phyloP scores from a whole-genome alignment of 495 filamentous ascomycete genomes.

The Aspergillus egyptiacus region DNA sequence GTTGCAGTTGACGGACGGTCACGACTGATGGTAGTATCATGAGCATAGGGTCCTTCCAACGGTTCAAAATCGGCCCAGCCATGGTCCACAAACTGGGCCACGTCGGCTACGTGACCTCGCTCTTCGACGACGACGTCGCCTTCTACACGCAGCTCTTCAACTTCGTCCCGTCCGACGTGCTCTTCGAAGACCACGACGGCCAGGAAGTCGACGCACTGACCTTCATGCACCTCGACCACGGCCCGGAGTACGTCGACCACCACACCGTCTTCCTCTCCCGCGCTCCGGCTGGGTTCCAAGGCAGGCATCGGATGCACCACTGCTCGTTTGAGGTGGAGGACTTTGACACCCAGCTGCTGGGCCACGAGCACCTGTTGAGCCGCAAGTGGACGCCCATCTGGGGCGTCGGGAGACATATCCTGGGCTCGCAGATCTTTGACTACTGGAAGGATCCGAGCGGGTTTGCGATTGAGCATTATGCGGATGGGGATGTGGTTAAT shows the following conservation, averaged over 20 bases:
- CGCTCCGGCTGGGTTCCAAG: too few species aligned
- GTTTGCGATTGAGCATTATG: conserved; percentile 62
- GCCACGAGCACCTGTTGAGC: conserved; percentile 62
- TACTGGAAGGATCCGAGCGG: conserved; percentile 60
- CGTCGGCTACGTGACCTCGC: conserved; percentile 41
- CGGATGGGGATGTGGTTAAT: conserved; percentile 55
- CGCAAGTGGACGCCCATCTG: conserved; percentile 62
- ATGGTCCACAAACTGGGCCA: conserved; percentile 53
- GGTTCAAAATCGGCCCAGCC: conserved; percentile 52
- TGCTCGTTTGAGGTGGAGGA: conserved; percentile 70
- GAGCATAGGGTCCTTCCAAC: too few species aligned
- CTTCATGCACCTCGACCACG: conserved; percentile 63
- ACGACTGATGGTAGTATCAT: too few species aligned
- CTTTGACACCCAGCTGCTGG: conserved; percentile 67
- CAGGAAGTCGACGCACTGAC: conserved; percentile 45
- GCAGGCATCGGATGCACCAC: conserved; percentile 62
- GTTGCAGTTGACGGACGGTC: too few species aligned
- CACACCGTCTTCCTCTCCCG: conserved; percentile 64
- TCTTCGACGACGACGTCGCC: conserved; percentile 50
- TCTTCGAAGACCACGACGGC: conserved; percentile 21
- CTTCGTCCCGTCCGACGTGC: conserved; percentile 46
- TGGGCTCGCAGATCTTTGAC: conserved; percentile 72
- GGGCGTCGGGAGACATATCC: conserved; percentile 69
- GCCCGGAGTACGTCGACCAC: conserved; percentile 57
- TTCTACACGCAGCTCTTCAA: conserved; percentile 69